Evolutionary conservation across 805 yeast species (phyloP), one percentile per base, ranked within the genome.

Genomic region (Candida sakaeoensis): DNA sequence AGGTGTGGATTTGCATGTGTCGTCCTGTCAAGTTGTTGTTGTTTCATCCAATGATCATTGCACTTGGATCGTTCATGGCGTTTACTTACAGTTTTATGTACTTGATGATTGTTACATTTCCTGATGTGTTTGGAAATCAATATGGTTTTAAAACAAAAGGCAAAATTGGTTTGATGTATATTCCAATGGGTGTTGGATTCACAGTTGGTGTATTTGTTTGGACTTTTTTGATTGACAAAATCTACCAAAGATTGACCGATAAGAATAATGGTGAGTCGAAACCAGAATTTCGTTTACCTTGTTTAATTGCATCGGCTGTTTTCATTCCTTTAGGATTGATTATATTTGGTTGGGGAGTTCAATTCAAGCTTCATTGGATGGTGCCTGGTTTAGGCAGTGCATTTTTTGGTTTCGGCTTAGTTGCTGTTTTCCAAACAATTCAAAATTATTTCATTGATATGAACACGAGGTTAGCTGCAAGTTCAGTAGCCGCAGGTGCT

Each of bases 341-440:
- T n/a, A 56, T 65, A 58, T 65, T 59, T 44, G 72, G 72, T 13
- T 65, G 72, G 70, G 59, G 67, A 8, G 68, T 60, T 8, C 52
- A 65, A 38, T 50, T 50, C 27, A 50, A 61, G 42, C 44, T 63
- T 12, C 68, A 55, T 40, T 65, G 71, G 71, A 60, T 64, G 16
- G 57, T 63, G 55, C 68, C 71, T 3, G 53, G 58, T 16, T 48
- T 64, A 19, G 72, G 70, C 1, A 47, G 62, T 9, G 68, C 54
- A 1, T 54, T 65, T 13, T 65, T 64, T 51, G 63, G 67, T 2
- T 62, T 64, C 44, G 58, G 63, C 1, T 51, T 65, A 21, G 60
- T 64, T 16, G 58, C 65, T 29, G 70, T 60, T 5, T 65, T 65
- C 48, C 70, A 63, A 44, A 49, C 63, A 1, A 57, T 60, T 29